Conservation (phyloP, 164 flowering plant species). For the Paratinospora sagittata region DNA sequence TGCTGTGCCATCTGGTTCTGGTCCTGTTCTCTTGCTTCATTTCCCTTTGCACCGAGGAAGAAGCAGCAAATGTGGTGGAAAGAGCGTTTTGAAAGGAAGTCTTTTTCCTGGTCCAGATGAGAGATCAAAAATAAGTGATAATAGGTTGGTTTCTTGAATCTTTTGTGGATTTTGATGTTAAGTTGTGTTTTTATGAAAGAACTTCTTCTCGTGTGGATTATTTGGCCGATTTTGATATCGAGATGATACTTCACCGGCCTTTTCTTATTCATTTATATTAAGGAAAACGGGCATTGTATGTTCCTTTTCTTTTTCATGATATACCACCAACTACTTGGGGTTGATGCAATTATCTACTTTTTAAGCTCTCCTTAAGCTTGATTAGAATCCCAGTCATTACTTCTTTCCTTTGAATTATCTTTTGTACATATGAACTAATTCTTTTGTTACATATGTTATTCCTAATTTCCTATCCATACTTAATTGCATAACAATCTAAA, state of each 20-base stretch:
- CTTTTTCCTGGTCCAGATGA: neutral
- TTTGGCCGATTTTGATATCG: neutral
- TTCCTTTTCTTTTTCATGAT: neutral
- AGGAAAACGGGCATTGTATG: neutral
- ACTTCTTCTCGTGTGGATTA: neutral
- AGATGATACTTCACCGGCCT: neutral
- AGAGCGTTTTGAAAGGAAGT: conserved; percentile 7
- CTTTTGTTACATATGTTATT: neutral
- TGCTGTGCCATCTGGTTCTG: conserved; percentile 43
- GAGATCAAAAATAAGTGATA: conserved; percentile 2
- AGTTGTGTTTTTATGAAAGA: neutral
- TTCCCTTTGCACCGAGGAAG: conserved; percentile 42
- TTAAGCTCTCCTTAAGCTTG: neutral
- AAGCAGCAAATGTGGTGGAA: conserved; percentile 13
- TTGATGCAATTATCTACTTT: neutral
- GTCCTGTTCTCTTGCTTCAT: conserved; percentile 70
- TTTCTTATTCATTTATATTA: neutral
- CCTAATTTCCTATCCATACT: neutral
- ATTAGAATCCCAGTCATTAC: neutral
- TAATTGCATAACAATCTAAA: neutral
- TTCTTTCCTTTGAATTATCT: neutral
- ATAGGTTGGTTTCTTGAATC: conserved; percentile 13
- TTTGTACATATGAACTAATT: neutral
- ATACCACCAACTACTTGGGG: neutral
- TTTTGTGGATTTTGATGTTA: neutral